Base-by-base conservation (phyloP, 495 filamentous ascomycete species). In the Talaromyces liani region DNA sequence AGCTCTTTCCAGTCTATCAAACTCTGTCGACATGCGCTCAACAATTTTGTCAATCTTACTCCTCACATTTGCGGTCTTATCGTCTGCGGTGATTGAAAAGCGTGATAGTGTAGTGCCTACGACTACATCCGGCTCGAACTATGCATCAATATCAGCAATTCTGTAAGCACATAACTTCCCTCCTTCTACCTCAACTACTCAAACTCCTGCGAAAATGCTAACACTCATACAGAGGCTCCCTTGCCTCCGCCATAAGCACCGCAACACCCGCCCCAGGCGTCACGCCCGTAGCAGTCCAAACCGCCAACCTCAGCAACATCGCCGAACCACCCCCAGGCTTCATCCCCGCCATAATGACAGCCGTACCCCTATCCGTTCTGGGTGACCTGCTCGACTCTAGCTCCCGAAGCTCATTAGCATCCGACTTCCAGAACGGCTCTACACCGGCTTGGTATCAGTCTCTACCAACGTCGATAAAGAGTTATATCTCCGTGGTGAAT, bases 401-500 rank as follows among this genome's bases (percentile, higher is more conserved):
- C 3, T 69, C 72, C 31, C 73, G 73, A 54, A 70, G 67, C n/a
- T 63, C 69, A 1, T 64, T 76, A 7, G 74, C 70, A 9, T 70
- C 70, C 45, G 61, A 73, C 14, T 67, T 76, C 58, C 66, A 68
- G 3, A 72, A 70, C n/a, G 74, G 72, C 2, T 67, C 51, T 36
- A 74, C 74, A 0, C 74, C 74, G 0, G 59, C 69, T 24, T 76
- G 72, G 74, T 76, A 76, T 24, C 53, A 31, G 39, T 65, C 60
- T 41, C 68, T 76, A 0, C 74, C 74, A 0, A 58, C 70, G 0
- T 69, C 71, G 14, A 70, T 72, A 20, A 71, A 75, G 65, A 70
- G 64, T 49, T 76, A 76, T 66, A 66, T 76, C 61, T 65, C 70
- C 3, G 67, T 67, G 27, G 74, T 75, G 34, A 69, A 66, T 47